Evolutionary conservation across 345 rosid genomes (phyloP).

Genomic region (Citrus hindsii): DNA sequence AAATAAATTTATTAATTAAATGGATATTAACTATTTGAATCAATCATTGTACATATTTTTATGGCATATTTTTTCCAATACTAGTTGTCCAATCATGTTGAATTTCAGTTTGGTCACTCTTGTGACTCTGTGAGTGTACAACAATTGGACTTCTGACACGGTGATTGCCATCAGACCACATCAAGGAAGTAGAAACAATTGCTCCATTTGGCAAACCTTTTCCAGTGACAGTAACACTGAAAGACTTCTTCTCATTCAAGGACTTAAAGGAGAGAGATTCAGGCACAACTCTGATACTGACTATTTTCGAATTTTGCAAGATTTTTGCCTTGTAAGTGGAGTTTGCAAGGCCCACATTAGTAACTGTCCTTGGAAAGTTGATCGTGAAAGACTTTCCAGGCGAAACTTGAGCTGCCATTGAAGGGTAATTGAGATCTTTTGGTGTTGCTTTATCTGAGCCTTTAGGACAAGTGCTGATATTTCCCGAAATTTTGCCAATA

Average conservation of each 20-base stretch:
- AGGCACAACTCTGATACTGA: conserved; percentile 36
- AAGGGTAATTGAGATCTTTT: conserved; percentile 53
- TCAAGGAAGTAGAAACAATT: conserved; percentile 19
- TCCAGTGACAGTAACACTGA: conserved; percentile 32
- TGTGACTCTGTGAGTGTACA: neutral
- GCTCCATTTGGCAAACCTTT: neutral
- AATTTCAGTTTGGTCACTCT: neutral
- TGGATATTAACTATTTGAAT: too few relatives aligned
- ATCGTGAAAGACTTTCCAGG: conserved; percentile 16
- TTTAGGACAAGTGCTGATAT: conserved; percentile 26
- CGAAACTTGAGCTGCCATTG: conserved; percentile 28
- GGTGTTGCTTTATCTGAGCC: conserved; percentile 13
- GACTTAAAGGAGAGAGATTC: conserved; percentile 28
- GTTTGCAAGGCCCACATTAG: conserved; percentile 48
- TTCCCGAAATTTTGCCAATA: conserved; percentile 24
- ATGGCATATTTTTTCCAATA: too few relatives aligned
- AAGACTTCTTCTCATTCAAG: conserved; percentile 36
- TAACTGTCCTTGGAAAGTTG: conserved; percentile 43
- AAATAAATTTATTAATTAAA: too few relatives aligned
- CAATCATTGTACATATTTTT: too few relatives aligned
- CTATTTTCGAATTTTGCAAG: neutral
- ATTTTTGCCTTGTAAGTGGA: conserved; percentile 37
- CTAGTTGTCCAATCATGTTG: neutral
- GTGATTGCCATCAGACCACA: conserved; percentile 38
- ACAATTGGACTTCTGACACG: conserved; percentile 18